These are phyloP conservation scores for Podila clonocystis DNA, from an alignment of 192 early-diverging fungal species.

Conservation along the genomic window DNA sequence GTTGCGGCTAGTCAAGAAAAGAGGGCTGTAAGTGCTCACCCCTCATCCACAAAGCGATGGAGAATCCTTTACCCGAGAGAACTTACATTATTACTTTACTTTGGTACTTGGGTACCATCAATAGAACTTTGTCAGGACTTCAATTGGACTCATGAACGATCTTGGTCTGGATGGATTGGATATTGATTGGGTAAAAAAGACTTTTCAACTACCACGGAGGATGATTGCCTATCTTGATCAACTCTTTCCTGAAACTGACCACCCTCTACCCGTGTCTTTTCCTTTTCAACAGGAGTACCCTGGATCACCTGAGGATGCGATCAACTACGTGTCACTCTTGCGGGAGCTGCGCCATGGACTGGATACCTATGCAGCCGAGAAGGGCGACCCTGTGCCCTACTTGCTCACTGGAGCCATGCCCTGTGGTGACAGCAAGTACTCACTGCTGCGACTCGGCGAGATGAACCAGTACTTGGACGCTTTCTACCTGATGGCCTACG, in stretches of 20 bases:
- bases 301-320: constrained; percentile 76
- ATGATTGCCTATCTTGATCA: background rate
- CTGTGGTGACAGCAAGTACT: constrained; percentile 70
- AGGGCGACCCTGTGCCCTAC: constrained; percentile 54
- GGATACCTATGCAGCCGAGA: constrained; percentile 59
- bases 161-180: constrained; percentile 66
- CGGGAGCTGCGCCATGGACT: constrained; percentile 74
- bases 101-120: background rate
- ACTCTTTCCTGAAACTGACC: background rate
- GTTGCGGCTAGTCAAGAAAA: constrained; percentile 61
- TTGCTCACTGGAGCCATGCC: constrained; percentile 76
- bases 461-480: constrained; percentile 75
- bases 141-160: constrained; percentile 58
- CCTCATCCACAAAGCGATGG: background rate
- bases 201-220: background rate
- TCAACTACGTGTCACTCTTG: constrained; percentile 83
- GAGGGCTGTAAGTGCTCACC: constrained; percentile 39
- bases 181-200: constrained; percentile 46
- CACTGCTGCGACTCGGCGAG: constrained; percentile 64
- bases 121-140: constrained; percentile 65
- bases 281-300: constrained; percentile 76
- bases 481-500: constrained; percentile 96
- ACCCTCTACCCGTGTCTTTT: background rate
- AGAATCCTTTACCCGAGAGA: too few relatives aligned
- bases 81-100: background rate